These are phyloP conservation scores for Argentina anserina DNA, from an alignment of 306 rosid species.

Conservation along the genomic window DNA sequence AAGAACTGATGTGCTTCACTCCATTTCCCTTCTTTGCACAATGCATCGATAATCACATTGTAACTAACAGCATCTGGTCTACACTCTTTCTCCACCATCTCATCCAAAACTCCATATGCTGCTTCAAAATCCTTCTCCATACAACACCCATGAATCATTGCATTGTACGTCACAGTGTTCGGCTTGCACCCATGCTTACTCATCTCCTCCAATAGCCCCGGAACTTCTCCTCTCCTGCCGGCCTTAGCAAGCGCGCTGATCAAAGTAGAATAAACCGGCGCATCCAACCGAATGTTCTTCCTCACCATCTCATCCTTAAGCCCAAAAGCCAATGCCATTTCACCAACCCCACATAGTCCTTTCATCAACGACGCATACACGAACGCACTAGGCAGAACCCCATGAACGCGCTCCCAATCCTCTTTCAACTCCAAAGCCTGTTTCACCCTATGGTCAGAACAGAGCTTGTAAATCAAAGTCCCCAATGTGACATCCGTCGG, in stretches of 20 bases:
- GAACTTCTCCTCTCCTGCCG: constrained; percentile 56
- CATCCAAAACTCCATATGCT: constrained; percentile 53
- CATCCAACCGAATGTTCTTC: constrained; percentile 36
- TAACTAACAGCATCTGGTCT: constrained; percentile 60
- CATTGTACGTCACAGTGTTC: constrained; percentile 61
- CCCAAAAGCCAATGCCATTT: constrained; percentile 42
- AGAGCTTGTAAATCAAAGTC: constrained; percentile 48
- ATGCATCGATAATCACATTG: constrained; percentile 51
- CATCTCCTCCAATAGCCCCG: constrained; percentile 55
- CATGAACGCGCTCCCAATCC: constrained; percentile 39
- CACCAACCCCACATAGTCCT: constrained; percentile 50
- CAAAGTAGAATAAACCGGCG: constrained; percentile 49
- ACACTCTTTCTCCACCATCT: constrained; percentile 44
- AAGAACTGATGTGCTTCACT: constrained; percentile 62
- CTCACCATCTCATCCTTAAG: constrained; percentile 67
- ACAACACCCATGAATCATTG: constrained; percentile 62
- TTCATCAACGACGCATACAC: constrained; percentile 50
- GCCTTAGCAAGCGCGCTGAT: constrained; percentile 44
- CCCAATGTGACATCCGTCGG: constrained; percentile 57
- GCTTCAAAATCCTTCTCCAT: constrained; percentile 49
- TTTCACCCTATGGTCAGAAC: constrained; percentile 26
- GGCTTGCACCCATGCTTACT: constrained; percentile 41
- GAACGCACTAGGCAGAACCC: constrained; percentile 38
- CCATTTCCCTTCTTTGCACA: constrained; percentile 61
- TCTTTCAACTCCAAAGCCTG: constrained; percentile 57